These are phyloP conservation scores for Fomitopsis schrenkii DNA, from an alignment of 1,284 basidiomycete species.

Conservation along the genomic window DNA sequence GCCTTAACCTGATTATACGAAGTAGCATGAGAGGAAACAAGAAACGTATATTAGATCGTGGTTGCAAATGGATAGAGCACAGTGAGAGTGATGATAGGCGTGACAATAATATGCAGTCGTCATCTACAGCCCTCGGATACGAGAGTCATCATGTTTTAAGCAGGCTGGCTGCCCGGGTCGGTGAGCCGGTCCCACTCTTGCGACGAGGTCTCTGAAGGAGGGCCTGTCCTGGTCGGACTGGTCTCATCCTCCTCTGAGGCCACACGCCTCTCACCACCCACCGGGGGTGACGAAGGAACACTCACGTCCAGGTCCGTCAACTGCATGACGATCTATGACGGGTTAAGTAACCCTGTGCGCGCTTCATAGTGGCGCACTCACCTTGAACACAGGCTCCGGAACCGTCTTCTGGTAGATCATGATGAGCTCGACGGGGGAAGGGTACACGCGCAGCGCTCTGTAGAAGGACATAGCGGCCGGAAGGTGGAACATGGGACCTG, in stretches of 20 bases:
- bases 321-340: constrained; percentile 74
- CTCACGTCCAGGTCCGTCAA: constrained; percentile 88
- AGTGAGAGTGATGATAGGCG: constrained; percentile 9
- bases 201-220: constrained; percentile 78
- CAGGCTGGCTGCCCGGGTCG: constrained; percentile 58
- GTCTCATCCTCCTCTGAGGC: constrained; percentile 47
- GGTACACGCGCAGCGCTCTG: constrained; percentile 92
- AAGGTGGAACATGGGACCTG: constrained; percentile 76
- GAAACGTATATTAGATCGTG: constrained; percentile 63
- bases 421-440: constrained; percentile 87
- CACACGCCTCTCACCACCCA: constrained; percentile 23
- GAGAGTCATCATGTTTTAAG: constrained; percentile 11
- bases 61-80: constrained; percentile 18
- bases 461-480: constrained; percentile 89
- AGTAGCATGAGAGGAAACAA: constrained; percentile 28
- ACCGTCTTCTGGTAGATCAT: constrained; percentile 93
- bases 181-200: constrained; percentile 85
- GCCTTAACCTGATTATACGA: constrained; percentile 51
- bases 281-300: constrained; percentile 44
- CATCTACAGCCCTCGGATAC: constrained; percentile 18
- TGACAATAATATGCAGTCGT: constrained; percentile 6
- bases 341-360: constrained; percentile 7
- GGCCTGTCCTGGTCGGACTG: constrained; percentile 56
- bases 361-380: constrained; percentile 20
- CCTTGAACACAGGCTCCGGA: constrained; percentile 83